Base-by-base conservation (phyloP, 2,329 filamentous ascomycete species). In the Pseudogymnoascus sp. region DNA sequence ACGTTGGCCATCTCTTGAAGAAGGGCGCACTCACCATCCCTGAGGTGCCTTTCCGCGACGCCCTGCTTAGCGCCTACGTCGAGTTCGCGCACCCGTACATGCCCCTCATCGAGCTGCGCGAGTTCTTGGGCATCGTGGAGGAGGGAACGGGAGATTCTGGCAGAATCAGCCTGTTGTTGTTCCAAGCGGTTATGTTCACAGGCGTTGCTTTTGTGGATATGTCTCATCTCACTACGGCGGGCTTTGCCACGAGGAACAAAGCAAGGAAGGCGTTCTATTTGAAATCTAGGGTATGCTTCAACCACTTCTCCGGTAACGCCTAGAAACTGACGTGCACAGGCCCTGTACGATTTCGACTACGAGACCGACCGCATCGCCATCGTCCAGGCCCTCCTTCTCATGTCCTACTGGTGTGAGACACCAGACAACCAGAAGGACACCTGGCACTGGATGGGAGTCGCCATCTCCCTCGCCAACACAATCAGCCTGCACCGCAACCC, bases 321-420 rank as follows among this genome's bases (percentile, higher is more conserved):
- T 26, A 29, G 42, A 26, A 29, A 56, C 64, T 68, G 62, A 67
- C 59, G 26, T 62, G 26, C 65, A 64, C 69, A 91, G 86, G 82
- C 95, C 2, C 81, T 97, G 16, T 97, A 97, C 76, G 93, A 97
- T 73, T 96, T 96, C 68, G 93, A 97, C 75, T 96, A 96, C 74
- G 93, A 97, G 76, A 85, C 87, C 50, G 93, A 97, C 74, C 89
- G 93, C 61, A 87, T 97, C 64, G 86, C 91, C 19, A 82, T 97
- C 24, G 91, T 97, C 14, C 93, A 97, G 76, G 88, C 90, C 4
- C 81, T 97, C 21, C 81, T 97, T 24, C 82, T 97, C 65, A 93
- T 97, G 89, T 96, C 93, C 3, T 96, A 96, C 74, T 97, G 93
- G 89, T 97, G 97, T 74, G 93, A 97, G 76, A 96, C 91, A 11